Conservation (phyloP, 2,329 filamentous ascomycete genomes). For the Neopestalotiopsis rosae region DNA sequence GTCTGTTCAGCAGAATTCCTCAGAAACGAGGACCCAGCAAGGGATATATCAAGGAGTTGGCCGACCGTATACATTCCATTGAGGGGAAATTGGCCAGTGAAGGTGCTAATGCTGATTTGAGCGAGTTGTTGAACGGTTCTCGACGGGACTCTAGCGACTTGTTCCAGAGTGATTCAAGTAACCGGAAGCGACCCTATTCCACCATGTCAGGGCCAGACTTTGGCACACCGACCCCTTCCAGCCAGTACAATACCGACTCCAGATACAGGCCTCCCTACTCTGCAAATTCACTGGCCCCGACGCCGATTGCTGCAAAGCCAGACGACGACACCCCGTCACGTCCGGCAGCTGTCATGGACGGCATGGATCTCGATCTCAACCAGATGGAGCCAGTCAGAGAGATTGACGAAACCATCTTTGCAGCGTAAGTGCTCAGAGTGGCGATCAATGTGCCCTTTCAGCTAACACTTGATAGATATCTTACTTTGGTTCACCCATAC, state of each 20-base stretch:
- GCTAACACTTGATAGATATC: conserved; percentile 54
- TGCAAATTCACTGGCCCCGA: conserved; percentile 51
- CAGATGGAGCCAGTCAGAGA: conserved; percentile 40
- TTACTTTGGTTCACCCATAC: conserved; percentile 67
- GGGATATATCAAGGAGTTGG: conserved; percentile 93
- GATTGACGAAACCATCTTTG: conserved; percentile 51
- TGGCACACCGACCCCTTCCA: conserved; percentile 45
- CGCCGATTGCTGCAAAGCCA: conserved; percentile 45
- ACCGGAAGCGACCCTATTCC: conserved; percentile 41
- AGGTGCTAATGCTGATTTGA: conserved; percentile 48
- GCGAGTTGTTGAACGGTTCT: conserved; percentile 41
- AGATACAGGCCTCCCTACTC: conserved; percentile 42
- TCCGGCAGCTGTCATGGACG: conserved; percentile 37
- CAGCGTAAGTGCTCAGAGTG: conserved; percentile 43
- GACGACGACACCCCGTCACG: conserved; percentile 40
- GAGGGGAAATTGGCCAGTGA: conserved; percentile 75
- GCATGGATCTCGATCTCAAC: conserved; percentile 32
- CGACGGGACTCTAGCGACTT: conserved; percentile 52
- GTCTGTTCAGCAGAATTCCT: conserved; percentile 84
- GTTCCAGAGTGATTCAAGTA: conserved; percentile 52
- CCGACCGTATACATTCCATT: conserved; percentile 81
- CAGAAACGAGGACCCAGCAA: conserved; percentile 91
- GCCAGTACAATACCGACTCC: conserved; percentile 51
- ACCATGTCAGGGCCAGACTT: conserved; percentile 41
- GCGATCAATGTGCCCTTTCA: neutral